phyloP scores from a whole-genome alignment of 2,329 filamentous ascomycete genomes.

The Balansia obtecta region DNA sequence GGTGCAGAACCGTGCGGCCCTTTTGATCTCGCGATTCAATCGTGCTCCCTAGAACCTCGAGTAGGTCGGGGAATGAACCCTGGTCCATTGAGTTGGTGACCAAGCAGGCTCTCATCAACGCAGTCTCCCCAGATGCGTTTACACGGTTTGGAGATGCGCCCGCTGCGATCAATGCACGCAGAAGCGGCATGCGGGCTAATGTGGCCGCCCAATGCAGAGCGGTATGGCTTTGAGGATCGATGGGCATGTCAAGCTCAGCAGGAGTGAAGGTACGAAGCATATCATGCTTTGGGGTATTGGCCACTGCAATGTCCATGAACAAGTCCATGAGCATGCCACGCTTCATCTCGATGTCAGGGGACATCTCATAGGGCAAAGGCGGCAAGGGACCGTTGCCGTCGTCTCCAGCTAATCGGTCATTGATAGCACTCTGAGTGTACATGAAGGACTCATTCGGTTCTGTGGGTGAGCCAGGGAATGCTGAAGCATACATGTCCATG shows the following conservation, averaged over 20 bases:
- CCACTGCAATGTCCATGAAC: conserved; percentile 61
- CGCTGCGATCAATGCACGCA: conserved; percentile 68
- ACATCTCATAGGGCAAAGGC: conserved; percentile 49
- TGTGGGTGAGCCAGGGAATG: conserved; percentile 60
- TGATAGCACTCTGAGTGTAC: conserved; percentile 41
- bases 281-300: conserved; percentile 62
- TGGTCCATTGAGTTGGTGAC: conserved; percentile 93
- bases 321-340: conserved; percentile 71
- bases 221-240: conserved; percentile 80
- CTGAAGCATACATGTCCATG: conserved; percentile 29
- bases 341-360: conserved; percentile 62
- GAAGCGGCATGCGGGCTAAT: conserved; percentile 69
- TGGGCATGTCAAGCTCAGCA: conserved; percentile 79
- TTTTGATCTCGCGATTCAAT: conserved; percentile 85
- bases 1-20: conserved; percentile 84
- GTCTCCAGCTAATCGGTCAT: conserved; percentile 28
- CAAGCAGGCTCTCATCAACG: conserved; percentile 80
- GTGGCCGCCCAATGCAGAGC: conserved; percentile 95
- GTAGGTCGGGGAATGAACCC: conserved; percentile 75
- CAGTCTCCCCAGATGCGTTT: conserved; percentile 82
- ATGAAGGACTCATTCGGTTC: conserved; percentile 72
- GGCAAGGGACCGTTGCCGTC: conserved; percentile 48
- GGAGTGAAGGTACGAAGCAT: conserved; percentile 65
- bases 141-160: conserved; percentile 82
- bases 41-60: conserved; percentile 78